Evolutionary conservation across 2,329 filamentous ascomycete species (phyloP), one percentile per base, ranked within the genome.

Genomic region (Trichoderma hamatum): DNA sequence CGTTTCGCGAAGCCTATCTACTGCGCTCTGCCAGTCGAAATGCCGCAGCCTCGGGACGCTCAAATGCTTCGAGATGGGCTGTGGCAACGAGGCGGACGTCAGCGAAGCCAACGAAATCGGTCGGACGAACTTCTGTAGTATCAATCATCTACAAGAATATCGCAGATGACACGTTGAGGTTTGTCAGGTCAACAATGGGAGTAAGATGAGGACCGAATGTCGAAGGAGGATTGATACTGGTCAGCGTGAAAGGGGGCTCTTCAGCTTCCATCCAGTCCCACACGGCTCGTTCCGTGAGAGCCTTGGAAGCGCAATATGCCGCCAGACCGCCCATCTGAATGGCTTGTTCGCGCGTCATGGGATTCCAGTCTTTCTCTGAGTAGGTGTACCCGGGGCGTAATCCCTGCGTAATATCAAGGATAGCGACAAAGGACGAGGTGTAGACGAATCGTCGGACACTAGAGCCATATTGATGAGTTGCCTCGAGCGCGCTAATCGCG

Each of bases 381-480:
- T 76, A 76, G 14, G 70, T 71, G 19, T 76, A 70, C 2, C 60
- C 56, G 76, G 82, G 65, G 76, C 75, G 4, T 77, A 78, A 32
- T 74, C 77, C 82, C 79, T 78, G 74, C 0, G 73, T 68, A 1
- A 80, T 77, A 70, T 82, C 80, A 14, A 83, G 66, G 2, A 84
- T 80, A 0, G 82, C 80, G 0, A 82, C 82, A n/a, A 80, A 82
- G 1, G 82, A 84, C 4, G 83, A 84, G 2, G 83, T 84, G 63
- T 85, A 76, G 32, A 89, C 89, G 2, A 94, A 86, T 24, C 87
- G 84, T 78, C 88, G 90, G 46, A 94, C 88, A 0, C 82, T 72
- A 0, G 81, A 78, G 0, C 80, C 83, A 70, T 82, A 72, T 26
- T 77, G 75, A 65, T 84, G 80, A 54, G 85, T 78, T 0, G 85